Conservation (phyloP, 805 yeast genomes). For the Cyberlindnera bimundalis region DNA sequence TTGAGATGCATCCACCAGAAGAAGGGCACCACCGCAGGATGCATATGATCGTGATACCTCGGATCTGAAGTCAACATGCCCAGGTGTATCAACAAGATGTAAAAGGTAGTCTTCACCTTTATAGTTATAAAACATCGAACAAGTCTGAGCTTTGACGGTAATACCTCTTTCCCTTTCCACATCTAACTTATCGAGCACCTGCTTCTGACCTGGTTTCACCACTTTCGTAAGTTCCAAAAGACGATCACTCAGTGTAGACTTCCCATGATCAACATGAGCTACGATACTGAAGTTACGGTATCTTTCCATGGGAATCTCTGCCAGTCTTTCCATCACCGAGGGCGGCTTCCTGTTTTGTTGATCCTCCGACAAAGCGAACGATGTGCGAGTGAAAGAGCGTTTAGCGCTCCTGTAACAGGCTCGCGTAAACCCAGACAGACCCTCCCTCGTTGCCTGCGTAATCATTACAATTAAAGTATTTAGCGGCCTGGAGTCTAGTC, state of each 20-base stretch:
- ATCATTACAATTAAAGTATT: too few relatives aligned
- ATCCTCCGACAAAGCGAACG: background rate
- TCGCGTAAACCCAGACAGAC: too few relatives aligned
- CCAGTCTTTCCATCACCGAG: conserved; percentile 50
- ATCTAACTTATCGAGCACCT: conserved; percentile 85
- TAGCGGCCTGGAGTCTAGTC: too few relatives aligned
- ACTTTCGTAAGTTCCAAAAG: conserved; percentile 87
- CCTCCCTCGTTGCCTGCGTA: too few relatives aligned
- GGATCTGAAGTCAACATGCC: conserved; percentile 93
- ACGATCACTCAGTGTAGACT: conserved; percentile 86
- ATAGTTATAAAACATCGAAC: conserved; percentile 81
- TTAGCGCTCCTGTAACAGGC: background rate
- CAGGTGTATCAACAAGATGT: conserved; percentile 95
- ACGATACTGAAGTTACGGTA: conserved; percentile 91
- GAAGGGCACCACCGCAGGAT: conserved; percentile 90
- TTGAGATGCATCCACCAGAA: conserved; percentile 90
- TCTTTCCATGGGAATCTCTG: conserved; percentile 75
- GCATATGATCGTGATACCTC: conserved; percentile 95
- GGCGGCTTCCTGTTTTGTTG: background rate
- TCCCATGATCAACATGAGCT: conserved; percentile 92
- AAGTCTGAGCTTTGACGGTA: conserved; percentile 95
- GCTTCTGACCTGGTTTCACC: conserved; percentile 76
- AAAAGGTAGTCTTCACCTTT: conserved; percentile 71
- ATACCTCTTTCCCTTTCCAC: conserved; percentile 96
- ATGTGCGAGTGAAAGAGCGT: conserved; percentile 1